Base-by-base conservation (phyloP, 1,284 basidiomycete genomes). In the Mycosarcoma maydis region DNA sequence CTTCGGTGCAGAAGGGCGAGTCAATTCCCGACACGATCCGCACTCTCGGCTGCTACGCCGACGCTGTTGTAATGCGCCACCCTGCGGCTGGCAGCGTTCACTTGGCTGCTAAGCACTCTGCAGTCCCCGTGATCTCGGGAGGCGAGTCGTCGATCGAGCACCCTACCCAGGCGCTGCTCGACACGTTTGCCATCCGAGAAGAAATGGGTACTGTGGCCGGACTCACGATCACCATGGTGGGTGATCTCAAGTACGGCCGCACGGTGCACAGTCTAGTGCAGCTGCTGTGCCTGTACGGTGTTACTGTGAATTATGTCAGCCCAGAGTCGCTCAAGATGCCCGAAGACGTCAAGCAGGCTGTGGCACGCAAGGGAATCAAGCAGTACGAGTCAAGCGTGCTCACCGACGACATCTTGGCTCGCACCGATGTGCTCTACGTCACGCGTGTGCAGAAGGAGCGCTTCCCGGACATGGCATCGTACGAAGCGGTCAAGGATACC, bases 161-260 rank as follows among this genome's bases (percentile, higher is more conserved):
- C 83, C 96, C 95, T 2, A 96, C 93, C 6, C 96, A 97, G 30
- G 69, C 72, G 10, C 53, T 73, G 32, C 85, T 98, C 60, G 96
- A 98, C 81, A 89, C 97, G 24, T 98, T 93, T 83, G 97, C 94
- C 38, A 98, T 99, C 76, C 93, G 96, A 42, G 94, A 92, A 44
- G 96, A 99, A 84, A 87, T 98, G 39, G 96, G 96, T 66, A 98
- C 95, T 0, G 93, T 98, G 69, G 98, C 97, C 80, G 96, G 95
- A 43, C 89, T 92, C 55, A 95, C 92, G 13, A 90, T 98, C 80
- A 98, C 96, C 10, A 84, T 85, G 83, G 68, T 99, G 9, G 96
- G 96, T 59, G 96, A 98, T 83, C 86, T 99, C 76, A 98, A 98
- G 87, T 96, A 98, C 81, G 96, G 96, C 34, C 89, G 96, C 57